Evolutionary conservation across 768 basidiomycete genomes (phyloP), one percentile per base, ranked within the genome.

Genomic region (Candolleomyces eurysporus): DNA sequence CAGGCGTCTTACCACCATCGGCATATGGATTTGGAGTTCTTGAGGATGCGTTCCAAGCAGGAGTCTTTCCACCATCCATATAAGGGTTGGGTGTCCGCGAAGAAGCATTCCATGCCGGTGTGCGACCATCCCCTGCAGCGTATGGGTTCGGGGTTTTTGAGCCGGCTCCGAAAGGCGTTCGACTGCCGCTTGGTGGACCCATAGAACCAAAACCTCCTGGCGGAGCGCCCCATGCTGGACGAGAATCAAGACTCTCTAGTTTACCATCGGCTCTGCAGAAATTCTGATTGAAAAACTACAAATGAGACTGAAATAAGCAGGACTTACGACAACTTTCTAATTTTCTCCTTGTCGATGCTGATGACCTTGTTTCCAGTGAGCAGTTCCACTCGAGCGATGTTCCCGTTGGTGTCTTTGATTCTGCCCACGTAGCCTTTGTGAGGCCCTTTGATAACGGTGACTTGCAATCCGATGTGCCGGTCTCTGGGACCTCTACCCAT

Each of bases 361-460:
- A 99, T 87, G 21, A 95, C 80, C 73, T 93, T 95, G 74, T 95
- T 96, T 17, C 81, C 80, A 43, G 89, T 90, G 14, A 94, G 88
- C n/a, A 99, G 78, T 73, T 98, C 97, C 14, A 99, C 94, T 46
- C 97, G 85, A 1, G 90, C 92, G 60, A 87, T 79, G 43, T 82
- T 80, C 5, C 95, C 96, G 61, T 95, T 96, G 31, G 94, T 92
- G 70, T 98, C 97, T 75, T 96, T 98, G 79, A 98, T 91, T 5
- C 88, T 86, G 7, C 97, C 97, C 49, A 89, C 81, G 67, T 96
- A 90, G 14, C 94, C 92, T 74, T 99, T 99, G 69, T 90, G 86
- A 5, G 91, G 83, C 5, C 97, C 97, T 71, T 93, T 91, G 62
- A 92, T 79, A 5, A 98, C 85, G 11, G 83, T 82, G 42, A 98